Evolutionary conservation across 2,329 filamentous ascomycete species (phyloP).

Genomic region (Penicillium sclerotiorum): DNA sequence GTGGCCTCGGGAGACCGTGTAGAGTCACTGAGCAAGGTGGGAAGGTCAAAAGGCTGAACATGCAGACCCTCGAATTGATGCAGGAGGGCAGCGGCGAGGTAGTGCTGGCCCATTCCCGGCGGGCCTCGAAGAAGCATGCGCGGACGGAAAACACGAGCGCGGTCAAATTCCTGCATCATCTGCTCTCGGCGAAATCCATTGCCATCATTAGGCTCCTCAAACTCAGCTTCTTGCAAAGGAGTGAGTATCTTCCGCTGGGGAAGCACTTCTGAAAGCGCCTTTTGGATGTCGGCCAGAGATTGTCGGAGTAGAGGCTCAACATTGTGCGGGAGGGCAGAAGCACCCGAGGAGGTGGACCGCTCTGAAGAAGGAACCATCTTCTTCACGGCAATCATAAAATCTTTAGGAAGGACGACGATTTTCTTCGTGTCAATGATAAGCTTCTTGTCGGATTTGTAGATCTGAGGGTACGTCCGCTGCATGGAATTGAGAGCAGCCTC

Average conservation of each 20-base stretch:
- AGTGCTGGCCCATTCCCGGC: conserved; percentile 90
- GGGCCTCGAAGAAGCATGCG: conserved; percentile 80
- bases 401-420: conserved; percentile 85
- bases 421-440: conserved; percentile 81
- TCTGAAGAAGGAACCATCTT: conserved; percentile 96
- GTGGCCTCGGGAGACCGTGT: conserved; percentile 82
- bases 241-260: conserved; percentile 85
- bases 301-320: conserved; percentile 79
- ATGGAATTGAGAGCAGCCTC: conserved; percentile 95
- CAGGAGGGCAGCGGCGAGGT: conserved; percentile 80
- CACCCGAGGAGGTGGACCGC: conserved; percentile 80
- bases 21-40: conserved; percentile 80
- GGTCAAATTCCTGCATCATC: conserved; percentile 78
- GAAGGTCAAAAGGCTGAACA: conserved; percentile 91
- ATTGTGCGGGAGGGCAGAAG: conserved; percentile 74
- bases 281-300: conserved; percentile 70
- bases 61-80: conserved; percentile 93
- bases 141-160: conserved; percentile 83
- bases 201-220: conserved; percentile 78
- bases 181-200: conserved; percentile 84
- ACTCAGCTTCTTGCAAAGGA: conserved; percentile 92
- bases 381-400: conserved; percentile 96
- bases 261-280: conserved; percentile 72
- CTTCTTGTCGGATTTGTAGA: conserved; percentile 88
- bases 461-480: conserved; percentile 92